Percentiles rank a stretch among this genome's conserved stretches.
Conservation (phyloP, 768 basidiomycete species). For the Nidularia sp. region DNA sequence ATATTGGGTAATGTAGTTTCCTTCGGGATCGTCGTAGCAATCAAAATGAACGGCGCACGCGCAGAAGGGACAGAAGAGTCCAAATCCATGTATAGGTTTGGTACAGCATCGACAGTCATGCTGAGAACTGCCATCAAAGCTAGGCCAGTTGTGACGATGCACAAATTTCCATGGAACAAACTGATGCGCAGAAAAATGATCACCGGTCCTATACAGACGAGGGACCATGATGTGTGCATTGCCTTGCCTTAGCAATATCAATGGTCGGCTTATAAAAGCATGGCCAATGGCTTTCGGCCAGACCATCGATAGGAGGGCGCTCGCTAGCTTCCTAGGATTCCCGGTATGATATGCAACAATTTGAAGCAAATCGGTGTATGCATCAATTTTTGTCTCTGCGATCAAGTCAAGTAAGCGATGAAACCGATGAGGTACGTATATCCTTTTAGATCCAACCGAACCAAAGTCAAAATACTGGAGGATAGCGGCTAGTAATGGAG, state of each 20-base stretch:
- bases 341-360: conserved; percentile 64
- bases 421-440: conserved; percentile 42
- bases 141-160: conserved; percentile 13
- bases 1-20: conserved; percentile 56
- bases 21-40: conserved; percentile 72
- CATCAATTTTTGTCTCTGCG: conserved; percentile 57
- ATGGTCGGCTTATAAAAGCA: conserved; percentile 49
- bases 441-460: conserved; percentile 15
- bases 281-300: conserved; percentile 76
- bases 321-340: conserved; percentile 49
- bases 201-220: neutral
- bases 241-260: conserved; percentile 21
- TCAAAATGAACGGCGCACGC: conserved; percentile 69
- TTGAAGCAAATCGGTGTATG: conserved; percentile 68
- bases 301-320: conserved; percentile 50
- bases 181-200: conserved; percentile 47
- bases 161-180: conserved; percentile 66
- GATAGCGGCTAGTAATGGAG: conserved; percentile 60
- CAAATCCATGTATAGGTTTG: conserved; percentile 57
- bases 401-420: conserved; percentile 52
- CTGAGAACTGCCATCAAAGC: conserved; percentile 27
- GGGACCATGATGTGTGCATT: neutral
- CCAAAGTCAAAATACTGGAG: conserved; percentile 50
- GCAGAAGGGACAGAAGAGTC: conserved; percentile 69
- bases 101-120: conserved; percentile 55